phyloP scores from a whole-genome alignment of 192 early-diverging fungal genomes.

The Thoreauomyces humboldtii region DNA sequence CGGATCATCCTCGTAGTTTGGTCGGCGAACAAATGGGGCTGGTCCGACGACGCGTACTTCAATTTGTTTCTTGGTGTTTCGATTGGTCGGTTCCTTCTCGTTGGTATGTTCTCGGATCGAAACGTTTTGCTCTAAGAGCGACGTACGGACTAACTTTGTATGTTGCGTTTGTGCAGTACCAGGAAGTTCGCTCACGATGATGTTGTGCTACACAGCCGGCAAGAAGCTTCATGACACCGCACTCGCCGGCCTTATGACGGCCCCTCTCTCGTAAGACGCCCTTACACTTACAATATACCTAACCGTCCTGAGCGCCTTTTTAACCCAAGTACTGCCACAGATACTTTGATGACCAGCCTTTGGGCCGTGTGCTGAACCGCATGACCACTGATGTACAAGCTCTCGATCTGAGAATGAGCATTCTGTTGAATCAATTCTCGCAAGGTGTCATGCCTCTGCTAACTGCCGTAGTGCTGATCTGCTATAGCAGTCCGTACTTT shows the following conservation, averaged over 20 bases:
- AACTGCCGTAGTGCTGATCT: conserved; percentile 61
- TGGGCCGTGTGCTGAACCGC: conserved; percentile 74
- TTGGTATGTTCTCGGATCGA: background rate
- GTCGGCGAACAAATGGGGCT: background rate
- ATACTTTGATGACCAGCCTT: conserved; percentile 71
- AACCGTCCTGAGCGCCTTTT: too few relatives aligned
- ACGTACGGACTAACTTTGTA: too few relatives aligned
- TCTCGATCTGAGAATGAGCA: conserved; percentile 57
- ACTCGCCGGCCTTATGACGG: conserved; percentile 33
- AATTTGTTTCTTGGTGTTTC: conserved; percentile 34
- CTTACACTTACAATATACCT: too few relatives aligned
- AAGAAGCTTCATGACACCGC: conserved; percentile 29
- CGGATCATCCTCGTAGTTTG: conserved; percentile 5
- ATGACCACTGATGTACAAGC: conserved; percentile 66
- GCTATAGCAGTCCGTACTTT: conserved; percentile 11
- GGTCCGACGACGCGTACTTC: conserved; percentile 5
- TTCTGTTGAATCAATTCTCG: conserved; percentile 54
- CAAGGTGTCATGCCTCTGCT: conserved; percentile 47
- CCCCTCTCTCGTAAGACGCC: conserved; percentile 27
- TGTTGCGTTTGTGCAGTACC: too few relatives aligned
- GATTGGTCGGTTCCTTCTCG: background rate
- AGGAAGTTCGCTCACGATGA: too few relatives aligned
- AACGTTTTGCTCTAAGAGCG: too few relatives aligned
- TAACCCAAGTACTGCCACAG: too few relatives aligned
- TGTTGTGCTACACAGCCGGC: background rate